A percentile compares a stretch with the other conserved stretches of the same genome.
These are phyloP conservation scores for Fusarium subtropicale DNA, from an alignment of 2,329 filamentous ascomycete species.

Conservation along the genomic window DNA sequence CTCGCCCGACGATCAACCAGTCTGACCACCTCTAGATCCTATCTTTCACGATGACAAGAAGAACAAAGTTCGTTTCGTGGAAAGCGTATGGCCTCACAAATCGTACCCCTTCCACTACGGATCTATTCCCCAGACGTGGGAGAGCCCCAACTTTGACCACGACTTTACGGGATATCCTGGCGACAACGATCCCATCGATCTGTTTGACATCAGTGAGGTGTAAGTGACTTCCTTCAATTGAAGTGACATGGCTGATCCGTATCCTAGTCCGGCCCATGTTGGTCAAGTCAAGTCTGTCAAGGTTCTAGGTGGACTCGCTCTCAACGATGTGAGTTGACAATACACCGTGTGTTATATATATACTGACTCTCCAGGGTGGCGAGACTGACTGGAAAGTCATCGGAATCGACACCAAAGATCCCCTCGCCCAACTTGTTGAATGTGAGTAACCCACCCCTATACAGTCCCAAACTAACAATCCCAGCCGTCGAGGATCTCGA, in stretches of 20 bases:
- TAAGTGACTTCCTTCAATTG: background rate
- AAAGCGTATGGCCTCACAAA: conserved; percentile 58
- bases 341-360: rapidly evolving
- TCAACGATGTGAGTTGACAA: conserved; percentile 50
- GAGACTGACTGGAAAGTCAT: conserved; percentile 58
- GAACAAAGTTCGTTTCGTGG: conserved; percentile 53
- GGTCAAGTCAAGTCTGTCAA: conserved; percentile 58
- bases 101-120: conserved; percentile 58
- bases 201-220: conserved; percentile 54
- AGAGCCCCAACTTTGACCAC: conserved; percentile 56
- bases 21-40: conserved; percentile 48
- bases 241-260: background rate
- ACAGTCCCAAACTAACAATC: conserved; percentile 4
- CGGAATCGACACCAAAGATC: conserved; percentile 54
- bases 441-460: conserved; percentile 40
- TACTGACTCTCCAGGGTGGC: conserved; percentile 40
- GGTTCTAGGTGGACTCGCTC: conserved; percentile 55
- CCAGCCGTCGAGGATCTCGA: conserved; percentile 54
- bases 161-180: conserved; percentile 53
- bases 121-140: conserved; percentile 59
- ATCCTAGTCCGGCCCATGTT: conserved; percentile 44
- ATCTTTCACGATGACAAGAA: conserved; percentile 57
- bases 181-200: conserved; percentile 58
- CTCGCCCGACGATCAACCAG: rapidly evolving
- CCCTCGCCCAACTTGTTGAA: conserved; percentile 51